Conservation (phyloP, 2,329 filamentous ascomycete species). For the Fusarium duplospermum region DNA sequence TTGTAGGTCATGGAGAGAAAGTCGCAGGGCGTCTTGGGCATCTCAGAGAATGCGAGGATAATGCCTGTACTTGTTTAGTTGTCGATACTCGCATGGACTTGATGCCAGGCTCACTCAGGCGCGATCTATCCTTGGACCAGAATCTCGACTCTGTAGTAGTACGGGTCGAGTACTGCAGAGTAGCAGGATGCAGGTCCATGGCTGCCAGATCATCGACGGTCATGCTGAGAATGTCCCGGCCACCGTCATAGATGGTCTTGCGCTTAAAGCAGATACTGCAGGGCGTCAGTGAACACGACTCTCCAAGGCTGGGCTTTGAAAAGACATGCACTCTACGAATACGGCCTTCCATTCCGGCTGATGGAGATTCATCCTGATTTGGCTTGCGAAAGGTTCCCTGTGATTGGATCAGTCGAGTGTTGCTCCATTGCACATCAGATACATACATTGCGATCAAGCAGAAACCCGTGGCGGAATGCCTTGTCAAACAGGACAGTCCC, state of each 20-base stretch:
- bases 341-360: slow-evolving; percentile 48
- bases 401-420: background rate
- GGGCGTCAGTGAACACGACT: slow-evolving; percentile 3
- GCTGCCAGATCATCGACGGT: slow-evolving; percentile 49
- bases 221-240: slow-evolving; percentile 51
- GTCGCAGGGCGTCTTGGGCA: slow-evolving; percentile 58
- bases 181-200: slow-evolving; percentile 54
- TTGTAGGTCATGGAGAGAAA: slow-evolving; percentile 61
- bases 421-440: background rate
- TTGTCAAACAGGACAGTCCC: slow-evolving; percentile 48
- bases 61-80: slow-evolving; percentile 47
- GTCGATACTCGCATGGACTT: too few species aligned
- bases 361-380: slow-evolving; percentile 33
- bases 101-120: slow-evolving; percentile 44
- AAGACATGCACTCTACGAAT: slow-evolving; percentile 50
- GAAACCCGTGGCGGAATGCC: slow-evolving; percentile 47
- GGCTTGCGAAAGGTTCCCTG: slow-evolving; percentile 44
- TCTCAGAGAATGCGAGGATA: slow-evolving; percentile 58
- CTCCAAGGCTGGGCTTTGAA: background rate
- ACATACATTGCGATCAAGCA: slow-evolving; percentile 47
- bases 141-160: slow-evolving; percentile 55
- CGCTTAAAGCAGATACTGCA: slow-evolving; percentile 52
- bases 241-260: slow-evolving; percentile 46
- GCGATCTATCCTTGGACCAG: slow-evolving; percentile 53
- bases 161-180: slow-evolving; percentile 53